Base-by-base conservation (phyloP, 331 rosid genomes). In the Quercus phellos region DNA sequence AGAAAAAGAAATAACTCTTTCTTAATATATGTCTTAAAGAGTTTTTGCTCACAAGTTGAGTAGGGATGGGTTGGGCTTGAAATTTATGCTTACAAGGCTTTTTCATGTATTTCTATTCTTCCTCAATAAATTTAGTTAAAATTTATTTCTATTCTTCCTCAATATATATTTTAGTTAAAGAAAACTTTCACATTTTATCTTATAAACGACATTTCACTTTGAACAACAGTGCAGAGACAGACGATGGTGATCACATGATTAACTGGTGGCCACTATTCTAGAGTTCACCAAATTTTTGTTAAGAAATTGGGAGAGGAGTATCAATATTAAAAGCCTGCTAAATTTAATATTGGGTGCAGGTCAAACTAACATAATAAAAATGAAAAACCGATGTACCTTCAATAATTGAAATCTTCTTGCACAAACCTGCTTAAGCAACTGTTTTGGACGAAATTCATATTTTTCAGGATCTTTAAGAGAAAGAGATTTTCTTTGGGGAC, bases 391-490 rank as follows among this genome's bases (percentile, higher is more conserved):
- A 56, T 19, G 21, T 18, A 64, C 19, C 35, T 14, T 64, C 6
- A 27, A 64, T 10, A 58, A 29, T 30, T 67, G 34, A 76, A 76
- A 78, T 46, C 54, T 43, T 53, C 70, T 74, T 51, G 8, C 34
- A 74, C 88, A 67, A 80, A 95, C 99, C 99, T 93, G 97, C 89
- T 90, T 90, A 58, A 95, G 97, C 86, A 95, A 87, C 80, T 91
- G 89, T 85, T 87, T 95, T 63, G 99, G 99, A 68, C 96, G 97
- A 79, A 95, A 95, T 81, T 95, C 99, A 66, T 93, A 95, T 77
- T 95, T 95, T 83, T 91, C 98, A n/a, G 99, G 99, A 83, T 91
- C 99, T 85, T 95, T 95, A 89, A 95, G 88, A 78, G 84, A 90
- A 74, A 95, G 99, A 11, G 98, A 93, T 88, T 79, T 95, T 81